phyloP scores from a whole-genome alignment of 2,329 filamentous ascomycete genomes.

The Bipolaris zeicola region DNA sequence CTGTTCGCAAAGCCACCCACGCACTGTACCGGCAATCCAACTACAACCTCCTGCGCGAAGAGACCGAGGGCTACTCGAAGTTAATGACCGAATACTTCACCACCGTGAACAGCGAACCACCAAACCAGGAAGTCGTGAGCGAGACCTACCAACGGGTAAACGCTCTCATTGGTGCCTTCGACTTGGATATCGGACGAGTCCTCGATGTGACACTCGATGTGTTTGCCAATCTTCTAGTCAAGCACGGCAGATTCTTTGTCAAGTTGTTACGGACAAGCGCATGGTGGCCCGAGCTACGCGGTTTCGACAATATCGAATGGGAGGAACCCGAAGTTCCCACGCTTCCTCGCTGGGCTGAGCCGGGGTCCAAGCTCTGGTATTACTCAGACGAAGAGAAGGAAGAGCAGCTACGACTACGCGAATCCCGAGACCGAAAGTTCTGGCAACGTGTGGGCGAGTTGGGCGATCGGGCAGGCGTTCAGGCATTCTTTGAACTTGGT shows the following conservation, averaged over 20 bases:
- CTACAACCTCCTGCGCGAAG: slow-evolving; percentile 93
- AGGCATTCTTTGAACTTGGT: slow-evolving; percentile 89
- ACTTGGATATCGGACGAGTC: slow-evolving; percentile 92
- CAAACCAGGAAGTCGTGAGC: slow-evolving; percentile 76
- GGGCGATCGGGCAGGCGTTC: slow-evolving; percentile 61
- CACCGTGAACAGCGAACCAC: slow-evolving; percentile 74
- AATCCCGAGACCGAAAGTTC: slow-evolving; percentile 73
- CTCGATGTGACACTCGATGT: slow-evolving; percentile 95
- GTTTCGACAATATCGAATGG: slow-evolving; percentile 56
- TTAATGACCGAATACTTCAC: slow-evolving; percentile 95
- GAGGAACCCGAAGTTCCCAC: slow-evolving; percentile 62
- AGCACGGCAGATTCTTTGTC: slow-evolving; percentile 91
- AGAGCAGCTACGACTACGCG: slow-evolving; percentile 61
- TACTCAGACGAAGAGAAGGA: slow-evolving; percentile 72
- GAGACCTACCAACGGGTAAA: slow-evolving; percentile 92
- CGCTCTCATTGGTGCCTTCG: slow-evolving; percentile 93
- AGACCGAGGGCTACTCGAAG: slow-evolving; percentile 96
- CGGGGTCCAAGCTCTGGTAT: slow-evolving; percentile 67
- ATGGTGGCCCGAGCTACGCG: slow-evolving; percentile 85
- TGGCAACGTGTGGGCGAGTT: slow-evolving; percentile 79
- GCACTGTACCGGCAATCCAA: slow-evolving; percentile 94
- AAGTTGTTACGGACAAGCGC: slow-evolving; percentile 90
- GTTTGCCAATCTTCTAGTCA: slow-evolving; percentile 90
- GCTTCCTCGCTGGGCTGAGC: slow-evolving; percentile 85
- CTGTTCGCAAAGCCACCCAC: slow-evolving; percentile 89